A percentile compares a stretch with the other conserved stretches of the same genome.
Evolutionary conservation across 306 rosid species (phyloP).

Genomic region (Glycine latifolia): DNA sequence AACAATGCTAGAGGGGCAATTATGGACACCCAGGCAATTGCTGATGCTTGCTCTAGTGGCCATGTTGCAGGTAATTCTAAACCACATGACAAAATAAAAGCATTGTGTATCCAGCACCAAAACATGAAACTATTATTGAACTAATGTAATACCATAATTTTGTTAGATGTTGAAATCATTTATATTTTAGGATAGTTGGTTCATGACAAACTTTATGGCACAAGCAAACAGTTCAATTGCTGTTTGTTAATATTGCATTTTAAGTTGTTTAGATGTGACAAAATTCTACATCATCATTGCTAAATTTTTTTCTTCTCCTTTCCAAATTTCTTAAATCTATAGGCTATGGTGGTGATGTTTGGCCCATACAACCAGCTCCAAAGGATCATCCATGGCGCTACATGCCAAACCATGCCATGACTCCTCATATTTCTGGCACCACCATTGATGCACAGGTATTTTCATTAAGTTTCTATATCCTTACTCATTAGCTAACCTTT

Average conservation of each 20-base stretch:
- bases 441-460: conserved; percentile 98
- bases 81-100: neutral
- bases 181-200: neutral
- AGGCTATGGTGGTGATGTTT: conserved; percentile 98
- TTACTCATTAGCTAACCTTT: neutral
- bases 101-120: neutral
- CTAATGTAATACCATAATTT: neutral
- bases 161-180: neutral
- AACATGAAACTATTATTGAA: conserved; percentile 11
- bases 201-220: neutral
- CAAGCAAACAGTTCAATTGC: neutral
- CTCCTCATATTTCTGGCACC: conserved; percentile 96
- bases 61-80: conserved; percentile 79
- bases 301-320: neutral
- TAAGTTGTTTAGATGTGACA: neutral
- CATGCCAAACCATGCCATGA: conserved; percentile 99
- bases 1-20: conserved; percentile 97
- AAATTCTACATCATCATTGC: neutral
- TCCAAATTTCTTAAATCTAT: conserved; percentile 24
- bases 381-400: conserved; percentile 99
- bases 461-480: neutral
- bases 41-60: conserved; percentile 82
- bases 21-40: conserved; percentile 91
- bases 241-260: neutral
- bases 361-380: conserved; percentile 98